Evolutionary conservation across 441 rosid species (phyloP).

Genomic region (Erodium trifolium): DNA sequence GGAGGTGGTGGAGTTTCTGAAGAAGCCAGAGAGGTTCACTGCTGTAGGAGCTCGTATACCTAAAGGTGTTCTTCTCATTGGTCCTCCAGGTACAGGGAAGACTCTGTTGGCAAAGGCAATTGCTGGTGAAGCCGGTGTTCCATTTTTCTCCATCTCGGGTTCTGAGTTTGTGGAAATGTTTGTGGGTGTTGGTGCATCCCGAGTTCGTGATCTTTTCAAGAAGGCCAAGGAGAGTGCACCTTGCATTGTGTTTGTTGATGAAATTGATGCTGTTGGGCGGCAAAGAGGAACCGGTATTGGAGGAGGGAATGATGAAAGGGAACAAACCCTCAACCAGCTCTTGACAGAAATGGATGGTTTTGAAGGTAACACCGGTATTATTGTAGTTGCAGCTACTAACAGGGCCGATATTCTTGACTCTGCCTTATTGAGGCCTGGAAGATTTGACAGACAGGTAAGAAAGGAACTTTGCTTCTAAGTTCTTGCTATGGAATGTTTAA

Average conservation of each 20-base stretch:
- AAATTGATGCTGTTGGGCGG: conserved; percentile 91
- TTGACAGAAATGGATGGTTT: conserved; percentile 96
- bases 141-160: conserved; percentile 88
- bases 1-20: conserved; percentile 94
- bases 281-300: conserved; percentile 92
- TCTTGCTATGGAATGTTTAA: background rate
- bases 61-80: conserved; percentile 90
- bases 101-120: conserved; percentile 89
- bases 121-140: conserved; percentile 97
- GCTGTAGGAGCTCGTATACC: conserved; percentile 89
- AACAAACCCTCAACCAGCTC: conserved; percentile 88
- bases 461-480: background rate
- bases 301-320: conserved; percentile 93
- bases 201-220: conserved; percentile 91
- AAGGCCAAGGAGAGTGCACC: conserved; percentile 93
- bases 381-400: conserved; percentile 86
- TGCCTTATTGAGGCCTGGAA: conserved; percentile 31
- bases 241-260: conserved; percentile 91
- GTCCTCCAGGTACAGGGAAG: conserved; percentile 94
- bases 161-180: conserved; percentile 98
- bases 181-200: conserved; percentile 95
- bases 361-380: conserved; percentile 86
- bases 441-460: conserved; percentile 64
- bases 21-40: conserved; percentile 97
- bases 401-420: conserved; percentile 90